These are phyloP conservation scores for Globisporangium nodosum DNA, from an alignment of 352 stramenopile species.

Conservation along the genomic window DNA sequence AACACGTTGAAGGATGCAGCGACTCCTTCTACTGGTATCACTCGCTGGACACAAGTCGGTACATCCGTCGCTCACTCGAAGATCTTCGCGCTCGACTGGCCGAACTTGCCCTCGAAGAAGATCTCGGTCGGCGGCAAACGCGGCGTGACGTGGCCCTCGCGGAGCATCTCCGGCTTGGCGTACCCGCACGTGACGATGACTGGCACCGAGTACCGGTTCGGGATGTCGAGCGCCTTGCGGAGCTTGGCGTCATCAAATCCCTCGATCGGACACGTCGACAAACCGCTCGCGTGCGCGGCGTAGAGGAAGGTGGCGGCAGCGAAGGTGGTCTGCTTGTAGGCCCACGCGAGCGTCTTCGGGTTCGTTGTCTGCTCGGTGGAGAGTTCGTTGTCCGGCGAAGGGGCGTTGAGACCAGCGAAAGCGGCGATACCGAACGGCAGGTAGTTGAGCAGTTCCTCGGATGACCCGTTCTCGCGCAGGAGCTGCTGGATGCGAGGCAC, in stretches of 20 bases:
- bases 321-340: conserved; percentile 78
- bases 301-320: conserved; percentile 67
- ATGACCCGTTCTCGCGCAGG: not conserved
- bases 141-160: conserved; percentile 16
- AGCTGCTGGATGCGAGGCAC: conserved; percentile 15
- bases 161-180: conserved; percentile 17
- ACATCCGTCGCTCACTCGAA: conserved; percentile 19
- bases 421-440: not conserved
- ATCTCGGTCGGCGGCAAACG: conserved; percentile 58
- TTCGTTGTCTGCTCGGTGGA: too few relatives aligned
- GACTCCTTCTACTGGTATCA: too few relatives aligned
- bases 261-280: conserved; percentile 78
- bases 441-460: not conserved
- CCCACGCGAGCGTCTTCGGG: conserved; percentile 40
- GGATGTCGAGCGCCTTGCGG: conserved; percentile 39
- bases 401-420: not conserved
- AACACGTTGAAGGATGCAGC: too few relatives aligned
- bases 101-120: conserved; percentile 86
- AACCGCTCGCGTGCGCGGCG: conserved; percentile 56
- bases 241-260: conserved; percentile 77
- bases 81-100: conserved; percentile 48
- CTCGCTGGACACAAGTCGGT: too few relatives aligned
- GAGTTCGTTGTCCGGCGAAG: too few relatives aligned
- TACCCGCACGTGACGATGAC: conserved; percentile 73
- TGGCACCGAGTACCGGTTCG: conserved; percentile 33